These are phyloP conservation scores for Papiliotrema terrestris DNA, from an alignment of 1,284 basidiomycete genomes.

Conservation along the genomic window DNA sequence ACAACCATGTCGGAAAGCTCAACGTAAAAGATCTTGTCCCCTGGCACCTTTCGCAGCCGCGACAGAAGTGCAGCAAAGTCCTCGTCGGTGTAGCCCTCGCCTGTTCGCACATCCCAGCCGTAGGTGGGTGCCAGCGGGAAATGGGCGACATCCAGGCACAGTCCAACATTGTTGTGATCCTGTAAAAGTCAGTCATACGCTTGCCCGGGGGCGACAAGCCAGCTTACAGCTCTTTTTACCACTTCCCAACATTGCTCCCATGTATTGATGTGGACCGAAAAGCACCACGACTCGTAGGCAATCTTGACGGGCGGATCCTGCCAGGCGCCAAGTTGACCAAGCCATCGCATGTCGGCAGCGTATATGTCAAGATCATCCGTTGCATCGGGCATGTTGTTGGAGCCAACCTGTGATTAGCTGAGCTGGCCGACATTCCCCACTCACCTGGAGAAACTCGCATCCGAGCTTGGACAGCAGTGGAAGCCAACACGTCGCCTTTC, in stretches of 20 bases:
- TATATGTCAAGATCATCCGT: slow-evolving; percentile 5
- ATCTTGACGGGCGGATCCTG: slow-evolving; percentile 15
- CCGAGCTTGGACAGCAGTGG: background rate
- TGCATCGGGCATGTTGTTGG: slow-evolving; percentile 17
- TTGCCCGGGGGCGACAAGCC: background rate
- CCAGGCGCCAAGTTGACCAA: slow-evolving; percentile 13
- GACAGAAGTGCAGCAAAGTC: background rate
- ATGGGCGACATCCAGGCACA: slow-evolving; percentile 18
- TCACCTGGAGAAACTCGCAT: background rate
- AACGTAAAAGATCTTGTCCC: slow-evolving; percentile 15
- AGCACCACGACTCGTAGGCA: slow-evolving; percentile 26
- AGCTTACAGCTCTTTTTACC: slow-evolving; percentile 13
- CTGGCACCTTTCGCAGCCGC: background rate
- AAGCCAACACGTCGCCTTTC: slow-evolving; percentile 15
- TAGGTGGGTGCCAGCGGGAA: slow-evolving; percentile 10
- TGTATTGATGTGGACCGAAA: slow-evolving; percentile 6
- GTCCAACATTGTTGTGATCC: slow-evolving; percentile 15
- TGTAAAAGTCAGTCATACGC: background rate
- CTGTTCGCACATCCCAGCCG: slow-evolving; percentile 10
- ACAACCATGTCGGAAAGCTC: slow-evolving; percentile 8
- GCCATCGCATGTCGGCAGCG: slow-evolving; percentile 14
- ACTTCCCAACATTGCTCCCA: slow-evolving; percentile 19
- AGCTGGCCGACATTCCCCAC: background rate
- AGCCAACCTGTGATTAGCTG: slow-evolving; percentile 11
- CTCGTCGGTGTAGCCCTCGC: slow-evolving; percentile 1